Conservation (phyloP, 2,329 filamentous ascomycete species). For the Fusarium sp. region DNA sequence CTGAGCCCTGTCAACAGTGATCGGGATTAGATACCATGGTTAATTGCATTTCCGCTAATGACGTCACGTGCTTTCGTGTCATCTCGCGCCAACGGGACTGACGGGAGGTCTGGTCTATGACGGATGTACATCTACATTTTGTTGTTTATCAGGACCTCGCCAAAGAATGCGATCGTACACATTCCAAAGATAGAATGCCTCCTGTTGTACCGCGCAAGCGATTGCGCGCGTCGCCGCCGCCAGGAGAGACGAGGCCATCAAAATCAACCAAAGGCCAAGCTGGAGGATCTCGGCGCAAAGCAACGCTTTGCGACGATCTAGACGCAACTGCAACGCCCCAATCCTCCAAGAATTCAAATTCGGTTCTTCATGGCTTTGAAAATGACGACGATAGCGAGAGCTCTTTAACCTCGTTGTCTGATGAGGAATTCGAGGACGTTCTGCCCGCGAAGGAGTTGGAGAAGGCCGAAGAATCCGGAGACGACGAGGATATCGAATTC, state of each 20-base stretch:
- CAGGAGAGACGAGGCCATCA: slow-evolving; percentile 47
- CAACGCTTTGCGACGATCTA: slow-evolving; percentile 74
- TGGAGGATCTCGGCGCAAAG: slow-evolving; percentile 59
- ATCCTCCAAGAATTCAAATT: slow-evolving; percentile 60
- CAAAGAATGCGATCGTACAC: slow-evolving; percentile 31
- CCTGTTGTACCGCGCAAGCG: slow-evolving; percentile 79
- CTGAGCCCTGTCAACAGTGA: no score
- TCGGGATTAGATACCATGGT: neutral
- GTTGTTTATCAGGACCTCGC: neutral
- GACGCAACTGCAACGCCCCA: slow-evolving; percentile 65
- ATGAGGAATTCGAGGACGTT: slow-evolving; percentile 69
- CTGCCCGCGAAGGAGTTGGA: slow-evolving; percentile 55
- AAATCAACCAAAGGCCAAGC: slow-evolving; percentile 45
- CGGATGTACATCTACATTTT: slow-evolving; percentile 22
- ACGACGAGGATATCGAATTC: slow-evolving; percentile 68
- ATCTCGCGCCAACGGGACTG: slow-evolving; percentile 11
- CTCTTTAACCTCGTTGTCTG: slow-evolving; percentile 69
- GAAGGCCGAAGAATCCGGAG: slow-evolving; percentile 49
- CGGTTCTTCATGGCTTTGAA: slow-evolving; percentile 61
- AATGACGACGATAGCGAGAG: slow-evolving; percentile 58
- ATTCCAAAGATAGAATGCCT: slow-evolving; percentile 69
- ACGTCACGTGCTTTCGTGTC: slow-evolving; percentile 42
- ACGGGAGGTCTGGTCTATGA: slow-evolving; percentile 23
- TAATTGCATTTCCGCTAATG: slow-evolving; percentile 3
- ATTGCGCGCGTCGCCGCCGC: slow-evolving; percentile 64